Evolutionary conservation across 306 rosid genomes (phyloP), one percentile per base, ranked within the genome.

Genomic region (Cucurbita moschata): DNA sequence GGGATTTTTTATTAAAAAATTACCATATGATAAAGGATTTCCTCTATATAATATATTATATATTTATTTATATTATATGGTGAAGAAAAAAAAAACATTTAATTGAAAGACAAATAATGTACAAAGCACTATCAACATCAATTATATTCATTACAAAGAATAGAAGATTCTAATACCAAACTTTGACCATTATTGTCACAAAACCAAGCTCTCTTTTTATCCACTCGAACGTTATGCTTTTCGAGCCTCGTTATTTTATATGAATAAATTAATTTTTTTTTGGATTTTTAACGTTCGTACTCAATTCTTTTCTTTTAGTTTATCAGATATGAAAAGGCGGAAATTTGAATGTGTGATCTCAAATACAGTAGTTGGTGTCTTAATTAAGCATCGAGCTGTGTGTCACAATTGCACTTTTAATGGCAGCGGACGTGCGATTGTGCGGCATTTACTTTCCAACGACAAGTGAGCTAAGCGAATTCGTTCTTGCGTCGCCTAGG

Each of bases 81-180:
- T 1, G 4, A 10, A 37, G 39, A 7, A 6, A 55, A 19, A 58
- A 26, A 58, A 26, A 21, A 10, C n/a, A 42, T 42, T 39, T 39
- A n/a, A 10, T 44, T 43, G 1, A 43, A 19, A 44, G 55, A 67
- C 55, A 67, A 43, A 64, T 62, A 4, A 62, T 43, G 37, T 19
- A n/a, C 10, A 6, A 43, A 65, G 53, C 18, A 40, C 71, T 4
- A 65, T 65, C 71, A 65, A 65, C 71, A 65, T 65, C 71, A 18
- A 42, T 65, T 65, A 40, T 42, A 18, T 65, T 19, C 71, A 65
- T 42, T 42, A 65, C 52, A 42, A 40, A 65, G 9, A 65, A 42
- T 18, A 66, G 72, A 66, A 66, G 54, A 66, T 66, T 66, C 72
- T 43, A 66, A 66, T 66, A 12, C 54, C 72, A 43, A 43, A 66